These are phyloP conservation scores for Zarea fungicola DNA, from an alignment of 2,329 filamentous ascomycete genomes.

Conservation along the genomic window DNA sequence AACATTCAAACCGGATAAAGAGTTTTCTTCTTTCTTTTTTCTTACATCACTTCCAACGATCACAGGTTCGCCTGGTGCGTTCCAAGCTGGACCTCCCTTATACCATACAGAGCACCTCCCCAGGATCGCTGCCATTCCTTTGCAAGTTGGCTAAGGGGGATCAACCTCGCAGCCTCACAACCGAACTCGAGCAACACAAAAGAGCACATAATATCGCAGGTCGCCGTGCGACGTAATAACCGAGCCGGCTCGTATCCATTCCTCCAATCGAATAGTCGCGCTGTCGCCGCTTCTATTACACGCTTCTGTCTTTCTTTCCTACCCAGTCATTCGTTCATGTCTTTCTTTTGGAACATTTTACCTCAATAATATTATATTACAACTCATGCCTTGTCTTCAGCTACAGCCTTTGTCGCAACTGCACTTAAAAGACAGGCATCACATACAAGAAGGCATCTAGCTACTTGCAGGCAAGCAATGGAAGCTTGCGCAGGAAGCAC, in stretches of 20 bases:
- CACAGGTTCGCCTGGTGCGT: too few species aligned
- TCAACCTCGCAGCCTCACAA: not conserved
- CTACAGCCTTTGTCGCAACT: slow-evolving; percentile 1
- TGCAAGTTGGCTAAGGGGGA: slow-evolving; percentile 8
- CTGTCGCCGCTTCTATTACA: not conserved
- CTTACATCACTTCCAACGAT: too few species aligned
- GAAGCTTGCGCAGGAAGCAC: slow-evolving; percentile 9
- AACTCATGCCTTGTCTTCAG: slow-evolving; percentile 8
- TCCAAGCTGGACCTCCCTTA: too few species aligned
- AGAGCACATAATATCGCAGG: not conserved
- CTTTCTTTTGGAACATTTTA: not conserved
- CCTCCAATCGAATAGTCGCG: not conserved
- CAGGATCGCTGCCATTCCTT: not conserved
- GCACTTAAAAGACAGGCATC: slow-evolving; percentile 6
- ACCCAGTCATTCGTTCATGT: not conserved
- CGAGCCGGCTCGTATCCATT: slow-evolving; percentile 8
- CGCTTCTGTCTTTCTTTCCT: not conserved
- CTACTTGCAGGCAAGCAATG: slow-evolving; percentile 1
- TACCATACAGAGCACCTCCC: too few species aligned
- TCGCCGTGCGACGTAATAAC: slow-evolving; percentile 9
- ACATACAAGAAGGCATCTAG: not conserved
- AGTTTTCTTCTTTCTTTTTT: too few species aligned
- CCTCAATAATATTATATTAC: not conserved
- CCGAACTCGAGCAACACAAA: slow-evolving; percentile 2
- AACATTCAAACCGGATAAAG: too few species aligned